Evolutionary conservation across 1,284 basidiomycete genomes (phyloP), one percentile per base, ranked within the genome.

Genomic region (Trichosporon sp.): DNA sequence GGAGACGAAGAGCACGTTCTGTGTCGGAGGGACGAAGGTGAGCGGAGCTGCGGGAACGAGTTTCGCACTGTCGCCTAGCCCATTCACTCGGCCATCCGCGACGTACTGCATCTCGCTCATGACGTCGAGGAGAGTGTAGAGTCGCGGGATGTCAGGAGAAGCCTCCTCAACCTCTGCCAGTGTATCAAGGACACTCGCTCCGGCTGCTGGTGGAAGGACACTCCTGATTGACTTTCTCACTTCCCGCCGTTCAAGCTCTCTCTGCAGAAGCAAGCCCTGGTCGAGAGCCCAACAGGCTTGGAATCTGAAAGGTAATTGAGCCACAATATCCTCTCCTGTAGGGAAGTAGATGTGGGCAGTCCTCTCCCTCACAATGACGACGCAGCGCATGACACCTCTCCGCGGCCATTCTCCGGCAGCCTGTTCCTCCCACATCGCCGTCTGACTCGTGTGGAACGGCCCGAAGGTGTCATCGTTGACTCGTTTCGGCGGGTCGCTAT

Each of bases 221-320:
- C 49, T 31, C 13, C 49, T 19, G 16, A 54, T 31, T n/a, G 49
- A 54, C 16, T 54, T 54, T 4, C 29, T 16, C 7, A 54, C 49
- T 54, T 54, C 74, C 11, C 74, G 61, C 23, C 65, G 68, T 49
- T 74, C 72, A 31, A 77, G 80, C 4, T 86, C 84, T n/a, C 91
- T 84, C 73, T 93, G 90, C 40, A 93, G 60, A 19, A 80, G 60
- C 1, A 79, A 52, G 1, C 79, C 79, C 78, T 78, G n/a, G 62
- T 64, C 25, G 66, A 92, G 80, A 0, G 91, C 85, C 90, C 91
- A 94, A 1, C 88, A 90, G 62, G 82, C 84, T 21, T 88, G 84
- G 4, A 93, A 87, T 58, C 87, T 83, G 75, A 93, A 94, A 0
- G 92, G 92, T 0, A 95, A 79, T n/a, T 88, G 85, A 69, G 92